Evolutionary conservation across 192 early-diverging fungal species (phyloP).

Genomic region (Fimicolochytrium jonesii): DNA sequence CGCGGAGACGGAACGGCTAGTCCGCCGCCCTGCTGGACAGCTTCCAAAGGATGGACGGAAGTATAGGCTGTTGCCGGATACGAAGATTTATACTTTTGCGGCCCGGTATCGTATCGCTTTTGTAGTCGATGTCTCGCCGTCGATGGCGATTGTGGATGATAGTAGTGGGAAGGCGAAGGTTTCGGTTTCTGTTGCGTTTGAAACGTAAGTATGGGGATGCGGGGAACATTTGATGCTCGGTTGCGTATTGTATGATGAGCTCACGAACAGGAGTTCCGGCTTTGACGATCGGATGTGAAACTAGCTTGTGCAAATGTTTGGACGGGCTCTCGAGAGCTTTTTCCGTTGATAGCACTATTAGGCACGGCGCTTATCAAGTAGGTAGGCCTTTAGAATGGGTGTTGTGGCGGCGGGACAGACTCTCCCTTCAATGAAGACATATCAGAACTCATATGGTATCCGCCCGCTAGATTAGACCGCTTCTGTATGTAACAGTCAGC

Average conservation of each 20-base stretch:
- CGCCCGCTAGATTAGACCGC: conserved; percentile 34
- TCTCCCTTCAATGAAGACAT: too few species aligned
- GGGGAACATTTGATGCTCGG: too few species aligned
- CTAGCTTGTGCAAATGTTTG: conserved; percentile 45
- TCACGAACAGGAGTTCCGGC: too few species aligned
- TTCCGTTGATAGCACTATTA: conserved; percentile 27
- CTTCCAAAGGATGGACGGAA: too few species aligned
- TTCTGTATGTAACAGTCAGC: conserved; percentile 42
- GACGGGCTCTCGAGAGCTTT: conserved; percentile 45
- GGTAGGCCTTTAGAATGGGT: neutral
- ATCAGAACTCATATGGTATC: too few species aligned
- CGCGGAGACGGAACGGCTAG: too few species aligned
- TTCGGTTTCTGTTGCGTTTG: conserved; percentile 39
- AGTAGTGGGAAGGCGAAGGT: conserved; percentile 33
- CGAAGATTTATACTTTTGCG: conserved; percentile 54
- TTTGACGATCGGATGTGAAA: too few species aligned
- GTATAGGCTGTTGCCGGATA: too few species aligned
- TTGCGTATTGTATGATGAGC: too few species aligned
- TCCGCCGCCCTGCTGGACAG: too few species aligned
- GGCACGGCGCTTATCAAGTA: conserved; percentile 20
- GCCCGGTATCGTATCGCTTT: conserved; percentile 61
- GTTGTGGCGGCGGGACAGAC: too few species aligned
- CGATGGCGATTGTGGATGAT: conserved; percentile 50
- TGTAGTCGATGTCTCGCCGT: conserved; percentile 66
- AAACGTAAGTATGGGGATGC: conserved; percentile 31